Evolutionary conservation across 2,329 filamentous ascomycete species (phyloP).

Genomic region (Paraphaeosphaeria sporulosa): DNA sequence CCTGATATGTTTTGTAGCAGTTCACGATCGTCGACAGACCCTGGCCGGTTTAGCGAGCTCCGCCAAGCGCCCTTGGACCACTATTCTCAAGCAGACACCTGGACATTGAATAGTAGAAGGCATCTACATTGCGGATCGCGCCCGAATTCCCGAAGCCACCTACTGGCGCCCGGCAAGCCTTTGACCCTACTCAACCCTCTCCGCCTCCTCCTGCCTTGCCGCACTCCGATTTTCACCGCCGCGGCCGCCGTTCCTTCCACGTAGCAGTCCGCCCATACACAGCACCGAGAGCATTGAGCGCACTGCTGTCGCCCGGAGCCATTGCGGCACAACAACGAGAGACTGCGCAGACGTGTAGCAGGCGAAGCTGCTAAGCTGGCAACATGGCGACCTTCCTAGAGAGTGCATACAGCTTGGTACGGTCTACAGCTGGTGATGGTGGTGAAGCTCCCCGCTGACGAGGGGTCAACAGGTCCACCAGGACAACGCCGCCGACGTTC

Average conservation of each 20-base stretch:
- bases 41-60: slow-evolving; percentile 21
- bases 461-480: slow-evolving; percentile 69
- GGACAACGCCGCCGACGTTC: slow-evolving; percentile 95
- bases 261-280: slow-evolving; percentile 46
- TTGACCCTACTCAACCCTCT: slow-evolving; percentile 14
- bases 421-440: slow-evolving; percentile 35
- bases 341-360: slow-evolving; percentile 13
- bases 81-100: slow-evolving; percentile 50
- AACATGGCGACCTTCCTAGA: slow-evolving; percentile 95
- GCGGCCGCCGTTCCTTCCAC: slow-evolving; percentile 35
- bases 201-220: slow-evolving; percentile 19
- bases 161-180: slow-evolving; percentile 26
- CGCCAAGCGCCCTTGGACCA: slow-evolving; percentile 23
- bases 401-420: slow-evolving; percentile 86
- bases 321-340: slow-evolving; percentile 28
- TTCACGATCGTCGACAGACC: slow-evolving; percentile 32
- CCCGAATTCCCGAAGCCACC: slow-evolving; percentile 25
- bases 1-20: slow-evolving; percentile 16
- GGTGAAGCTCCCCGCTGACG: slow-evolving; percentile 42
- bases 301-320: slow-evolving; percentile 32
- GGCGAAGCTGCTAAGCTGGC: slow-evolving; percentile 35
- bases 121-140: slow-evolving; percentile 35
- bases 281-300: slow-evolving; percentile 40
- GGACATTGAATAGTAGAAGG: slow-evolving; percentile 33
- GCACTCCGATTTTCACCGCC: slow-evolving; percentile 22